Percentiles rank a stretch among this genome's conserved stretches.
Conservation (phyloP, 345 rosid species). For the Eucalyptus regnans region DNA sequence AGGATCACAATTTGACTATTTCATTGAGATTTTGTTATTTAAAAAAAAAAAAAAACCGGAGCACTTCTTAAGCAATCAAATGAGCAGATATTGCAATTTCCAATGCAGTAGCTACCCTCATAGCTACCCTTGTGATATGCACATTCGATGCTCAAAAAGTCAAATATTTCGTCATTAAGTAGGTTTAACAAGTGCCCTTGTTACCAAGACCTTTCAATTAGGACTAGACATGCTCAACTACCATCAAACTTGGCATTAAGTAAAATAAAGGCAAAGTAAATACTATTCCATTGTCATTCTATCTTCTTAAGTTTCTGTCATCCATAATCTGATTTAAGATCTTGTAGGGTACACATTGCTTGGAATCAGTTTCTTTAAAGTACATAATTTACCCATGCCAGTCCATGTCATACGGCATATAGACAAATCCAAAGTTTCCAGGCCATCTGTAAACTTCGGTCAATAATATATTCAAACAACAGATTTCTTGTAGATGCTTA, state of each 20-base stretch:
- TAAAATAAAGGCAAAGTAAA: not conserved
- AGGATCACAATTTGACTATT: not conserved
- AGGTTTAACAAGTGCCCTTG: not conserved
- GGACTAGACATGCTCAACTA: not conserved
- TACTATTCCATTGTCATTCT: not conserved
- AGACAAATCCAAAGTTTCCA: not conserved
- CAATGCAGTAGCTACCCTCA: not conserved
- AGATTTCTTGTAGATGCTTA: conserved; percentile 14
- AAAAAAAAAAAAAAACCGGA: not conserved
- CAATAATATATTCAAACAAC: not conserved
- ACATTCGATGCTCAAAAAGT: not conserved
- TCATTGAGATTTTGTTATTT: not conserved
- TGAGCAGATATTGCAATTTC: not conserved
- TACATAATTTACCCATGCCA: not conserved
- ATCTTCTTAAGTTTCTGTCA: not conserved
- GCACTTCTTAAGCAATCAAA: not conserved
- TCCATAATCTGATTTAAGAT: not conserved
- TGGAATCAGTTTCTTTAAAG: not conserved
- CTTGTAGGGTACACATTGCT: not conserved
- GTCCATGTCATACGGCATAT: not conserved
- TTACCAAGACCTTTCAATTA: not conserved
- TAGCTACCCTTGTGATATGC: not conserved
- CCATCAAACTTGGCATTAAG: not conserved
- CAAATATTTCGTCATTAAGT: not conserved
- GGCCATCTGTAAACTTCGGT: not conserved